phyloP scores from a whole-genome alignment of 345 rosid species.

The rapeseed (Brassica napus) region Da-Ae NC_063436.1:25940001-25940500 shows the following conservation, averaged over 20 bases:
- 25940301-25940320: conserved; percentile 35
- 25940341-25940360: conserved; percentile 83
- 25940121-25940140: conserved; percentile 7
- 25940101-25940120: no score
- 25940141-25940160: conserved; percentile 25
- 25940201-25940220: conserved; percentile 87
- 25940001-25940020: conserved; percentile 69
- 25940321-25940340: conserved; percentile 83
- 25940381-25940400: conserved; percentile 87
- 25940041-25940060: conserved; percentile 51
- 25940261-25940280: neutral
- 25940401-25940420: conserved; percentile 93
- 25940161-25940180: conserved; percentile 13
- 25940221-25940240: conserved; percentile 46
- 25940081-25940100: neutral
- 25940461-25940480: conserved; percentile 93
- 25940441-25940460: conserved; percentile 93
- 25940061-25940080: neutral
- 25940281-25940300: conserved; percentile 49
- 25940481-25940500: conserved; percentile 83
- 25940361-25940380: conserved; percentile 97
- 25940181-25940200: conserved; percentile 80
- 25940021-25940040: conserved; percentile 83
- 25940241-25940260: neutral
- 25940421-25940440: conserved; percentile 89